Base-by-base conservation (phyloP, 257 asterid species). In the Nicotiana sylvestris region DNA sequence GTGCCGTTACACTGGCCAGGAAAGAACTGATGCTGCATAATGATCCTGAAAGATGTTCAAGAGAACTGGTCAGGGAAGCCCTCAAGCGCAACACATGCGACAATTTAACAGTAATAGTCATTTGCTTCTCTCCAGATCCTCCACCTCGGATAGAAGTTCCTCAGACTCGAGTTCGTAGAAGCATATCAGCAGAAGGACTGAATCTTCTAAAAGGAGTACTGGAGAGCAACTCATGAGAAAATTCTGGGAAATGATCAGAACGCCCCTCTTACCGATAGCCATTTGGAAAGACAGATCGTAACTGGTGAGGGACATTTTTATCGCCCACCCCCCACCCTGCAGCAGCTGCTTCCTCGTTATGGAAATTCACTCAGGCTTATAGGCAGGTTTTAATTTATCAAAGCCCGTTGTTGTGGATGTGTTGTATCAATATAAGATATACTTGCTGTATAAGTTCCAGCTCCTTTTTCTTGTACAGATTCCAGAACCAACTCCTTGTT, bases 61-160 rank as follows among this genome's bases (percentile, higher is more conserved):
- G 93, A 78, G 96, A 92, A 76, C 88, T 95, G 13, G 98, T 95
- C 16, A 83, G 95, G 84, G 98, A 95, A 83, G 99, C 99, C 0
- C 89, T 95, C 76, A 95, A 89, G 86, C 90, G 98, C 27, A 92
- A 90, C 84, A 91, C 99, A 0, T 93, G 98, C 12, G 99, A 95
- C 72, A 95, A 95, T 77, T 78, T 95, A 76, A 95, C 98, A 0
- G 99, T 93, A 1, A 72, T 95, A 0, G 93, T 93, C 57, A 87
- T 95, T 9, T 95, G 99, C 83, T 95, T 95, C 87, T 93, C 98
- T 2, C 88, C 88, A 9, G 99, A 95, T 84, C 99, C 99, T 85
- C 99, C 99, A 0, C 91, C 97, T 2, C 86, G 90, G 56, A 88
- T 94, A 11, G 97, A 95, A 82, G 57, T 90, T 4, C 84, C 90